Base-by-base conservation (phyloP, 164 flowering plant species). In the Vitis riparia region DNA sequence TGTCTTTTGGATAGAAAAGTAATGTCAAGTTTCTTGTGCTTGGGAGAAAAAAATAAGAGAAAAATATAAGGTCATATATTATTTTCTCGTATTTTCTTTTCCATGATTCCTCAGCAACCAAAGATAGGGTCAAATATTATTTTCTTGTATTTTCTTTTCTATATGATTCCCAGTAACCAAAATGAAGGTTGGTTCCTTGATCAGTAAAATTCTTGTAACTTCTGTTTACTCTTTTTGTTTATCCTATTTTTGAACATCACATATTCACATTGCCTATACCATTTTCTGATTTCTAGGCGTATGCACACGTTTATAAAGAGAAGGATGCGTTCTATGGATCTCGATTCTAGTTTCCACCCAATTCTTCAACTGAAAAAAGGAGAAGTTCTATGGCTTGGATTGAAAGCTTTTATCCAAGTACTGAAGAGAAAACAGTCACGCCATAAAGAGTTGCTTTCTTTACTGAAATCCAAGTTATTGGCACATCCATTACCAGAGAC, bases 321-420 rank as follows among this genome's bases (percentile, higher is more conserved):
- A 77, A 82, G 82, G 73, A 85, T 89, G 87, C 67, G 65, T 57
- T 62, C 79, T 11, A 19, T 71, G 19, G 16, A 48, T 50, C n/a
- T 17, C 32, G 79, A 73, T 66, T 63, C 80, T 53, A 51, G 51
- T 63, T 59, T 85, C 30, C 71, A 30, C 52, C 97, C 91, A 13
- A 55, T 80, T 56, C 83, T 89, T 55, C 61, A 73, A 48, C 65
- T 96, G 75, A 65, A 69, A 51, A 77, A 73, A 68, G 70, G 65
- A 60, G 98, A 96, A 83, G 82, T 91, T 52, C 75, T 77, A 55
- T 96, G 97, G 95, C 97, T 96, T 52, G 99, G 98, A 32, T 73
- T 90, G 48, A 68, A 77, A 64, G 99, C 98, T 9, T 93, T 75
- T 74, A 55, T 82, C 77, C 77, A 82, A 53, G 91, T 82, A 11